phyloP scores from a whole-genome alignment of 148 eudicot genomes.

The Chenopodium quinoa region DNA sequence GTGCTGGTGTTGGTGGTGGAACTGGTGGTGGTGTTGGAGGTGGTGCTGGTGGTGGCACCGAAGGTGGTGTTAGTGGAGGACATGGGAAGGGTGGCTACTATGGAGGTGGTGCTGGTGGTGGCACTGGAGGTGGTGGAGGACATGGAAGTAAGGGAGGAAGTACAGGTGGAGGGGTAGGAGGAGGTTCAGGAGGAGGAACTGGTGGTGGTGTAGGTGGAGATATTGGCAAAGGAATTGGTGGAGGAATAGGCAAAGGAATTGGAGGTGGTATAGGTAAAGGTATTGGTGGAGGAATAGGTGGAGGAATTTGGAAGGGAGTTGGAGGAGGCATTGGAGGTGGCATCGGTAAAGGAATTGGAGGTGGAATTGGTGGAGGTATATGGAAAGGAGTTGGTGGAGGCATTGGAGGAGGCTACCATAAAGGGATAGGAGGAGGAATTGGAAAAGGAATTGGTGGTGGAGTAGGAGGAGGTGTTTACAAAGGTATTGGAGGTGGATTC shows the following conservation, averaged over 20 bases:
- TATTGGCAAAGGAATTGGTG: neutral
- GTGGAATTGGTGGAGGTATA: constrained; percentile 18
- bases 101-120: constrained; percentile 17
- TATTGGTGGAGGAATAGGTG: constrained; percentile 13
- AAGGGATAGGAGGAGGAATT: constrained; percentile 16
- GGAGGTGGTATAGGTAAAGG: constrained; percentile 10
- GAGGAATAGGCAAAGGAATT: constrained; percentile 10
- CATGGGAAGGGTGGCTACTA: constrained; percentile 17
- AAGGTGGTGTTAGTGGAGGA: neutral
- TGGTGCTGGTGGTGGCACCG: neutral
- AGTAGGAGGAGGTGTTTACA: too few relatives aligned
- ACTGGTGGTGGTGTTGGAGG: constrained; percentile 11
- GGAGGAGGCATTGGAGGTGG: constrained; percentile 18
- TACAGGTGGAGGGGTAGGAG: neutral
- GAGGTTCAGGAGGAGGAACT: constrained; percentile 4
- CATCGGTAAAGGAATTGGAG: constrained; percentile 11
- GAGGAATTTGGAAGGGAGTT: neutral
- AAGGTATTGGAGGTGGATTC: constrained; percentile 16
- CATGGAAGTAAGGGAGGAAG: constrained; percentile 18
- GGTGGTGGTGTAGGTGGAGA: constrained; percentile 7
- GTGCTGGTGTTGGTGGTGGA: neutral
- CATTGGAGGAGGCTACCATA: constrained; percentile 11
- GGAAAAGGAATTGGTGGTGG: constrained; percentile 24
- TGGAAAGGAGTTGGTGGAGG: neutral
- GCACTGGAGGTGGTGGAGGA: constrained; percentile 6